phyloP scores from a whole-genome alignment of 805 yeast species.

The Metschnikowia similis region DNA sequence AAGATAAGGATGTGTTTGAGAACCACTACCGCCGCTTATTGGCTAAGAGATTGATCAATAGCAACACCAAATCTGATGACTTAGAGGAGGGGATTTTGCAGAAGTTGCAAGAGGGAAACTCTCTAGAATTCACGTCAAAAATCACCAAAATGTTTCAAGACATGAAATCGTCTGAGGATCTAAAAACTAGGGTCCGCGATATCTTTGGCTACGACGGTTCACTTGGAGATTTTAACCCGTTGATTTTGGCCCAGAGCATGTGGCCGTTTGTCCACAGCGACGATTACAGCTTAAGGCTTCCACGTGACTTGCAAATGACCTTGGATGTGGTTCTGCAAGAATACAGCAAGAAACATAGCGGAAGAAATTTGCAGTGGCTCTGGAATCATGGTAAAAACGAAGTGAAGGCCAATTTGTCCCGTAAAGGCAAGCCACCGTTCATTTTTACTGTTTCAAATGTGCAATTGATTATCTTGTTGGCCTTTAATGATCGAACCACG shows the following conservation, averaged over 20 bases:
- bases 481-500: constrained; percentile 69
- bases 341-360: constrained; percentile 73
- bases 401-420: constrained; percentile 76
- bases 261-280: constrained; percentile 67
- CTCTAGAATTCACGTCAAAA: constrained; percentile 87
- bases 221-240: constrained; percentile 55
- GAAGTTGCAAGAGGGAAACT: constrained; percentile 82
- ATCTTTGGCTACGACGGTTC: constrained; percentile 24
- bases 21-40: constrained; percentile 83
- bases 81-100: constrained; percentile 82
- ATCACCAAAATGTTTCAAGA: constrained; percentile 96
- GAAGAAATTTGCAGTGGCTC: constrained; percentile 89
- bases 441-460: constrained; percentile 75
- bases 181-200: constrained; percentile 56
- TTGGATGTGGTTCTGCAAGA: constrained; percentile 63
- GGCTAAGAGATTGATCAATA: constrained; percentile 84
- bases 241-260: constrained; percentile 80
- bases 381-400: constrained; percentile 95
- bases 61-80: constrained; percentile 80
- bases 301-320: constrained; percentile 60
- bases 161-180: constrained; percentile 76
- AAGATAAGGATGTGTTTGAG: constrained; percentile 94
- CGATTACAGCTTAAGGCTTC: constrained; percentile 50
- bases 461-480: constrained; percentile 81
- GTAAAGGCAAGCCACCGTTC: constrained; percentile 78